Base-by-base conservation (phyloP, 371 early-diverging fungal species). In the Rhizopus arrhizus region DNA sequence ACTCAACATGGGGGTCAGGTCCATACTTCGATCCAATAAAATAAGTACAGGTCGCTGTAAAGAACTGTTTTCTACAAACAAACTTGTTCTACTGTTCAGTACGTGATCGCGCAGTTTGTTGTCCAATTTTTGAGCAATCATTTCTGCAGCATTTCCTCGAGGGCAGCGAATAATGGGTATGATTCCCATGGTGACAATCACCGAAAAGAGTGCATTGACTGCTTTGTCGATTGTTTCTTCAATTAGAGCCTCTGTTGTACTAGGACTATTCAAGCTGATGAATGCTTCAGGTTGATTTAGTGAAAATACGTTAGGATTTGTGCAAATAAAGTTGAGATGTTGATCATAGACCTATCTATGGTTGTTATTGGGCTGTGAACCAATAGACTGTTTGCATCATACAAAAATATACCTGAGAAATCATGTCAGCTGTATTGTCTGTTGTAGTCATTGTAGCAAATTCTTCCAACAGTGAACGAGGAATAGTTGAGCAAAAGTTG, bases 281-380 rank as follows among this genome's bases (percentile, higher is more conserved):
- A 95, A 99, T 0, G 93, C 82, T 46, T 93, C 75, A 3, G 83
- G 75, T 59, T 96, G 81, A 59, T 94, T 88, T 35, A 99, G 82
- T n/a, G 97, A 93, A 72, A 99, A 99, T 56, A 99, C 87, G 64
- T 96, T 89, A 28, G 91, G 84, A 64, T 98, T 97, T 38, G 97
- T 89, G 50, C 94, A 91, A 40, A 95, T 78, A 70, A 91, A 98
- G 74, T 95, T 91, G 42, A 99, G 74, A 67, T 98, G 96, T 80
- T 97, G 96, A 82, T 99, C 99, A 68, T 89, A 95, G 8, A 99
- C 90, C 75, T 85, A 63, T 3, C 34, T 29, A 53, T 41, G 16
- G 34, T 35, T n/a, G 28, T 57, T 46, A 28, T 8, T 31, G 33
- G 15, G 22, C 2, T 22, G 22, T 2, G 22, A 22, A 22, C 22